Evolutionary conservation across 2,329 filamentous ascomycete species (phyloP).

Genomic region (Ceratocystis eucalypticola): DNA sequence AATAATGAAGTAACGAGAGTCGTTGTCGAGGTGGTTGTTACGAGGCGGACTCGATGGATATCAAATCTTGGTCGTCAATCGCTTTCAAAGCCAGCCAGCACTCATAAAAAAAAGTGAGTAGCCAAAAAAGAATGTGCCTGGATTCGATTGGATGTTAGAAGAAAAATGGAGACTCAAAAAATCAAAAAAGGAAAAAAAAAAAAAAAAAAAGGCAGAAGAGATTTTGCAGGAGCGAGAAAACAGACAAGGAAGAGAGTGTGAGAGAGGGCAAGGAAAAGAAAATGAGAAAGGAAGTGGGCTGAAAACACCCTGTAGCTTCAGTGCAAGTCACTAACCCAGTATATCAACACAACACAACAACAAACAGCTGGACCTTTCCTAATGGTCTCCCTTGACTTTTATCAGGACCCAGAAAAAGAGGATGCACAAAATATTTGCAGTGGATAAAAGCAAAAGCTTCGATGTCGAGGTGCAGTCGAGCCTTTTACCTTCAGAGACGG

Average conservation of each 20-base stretch:
- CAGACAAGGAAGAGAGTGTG: background rate
- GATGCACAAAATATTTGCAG: too few relatives aligned
- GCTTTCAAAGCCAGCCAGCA: background rate
- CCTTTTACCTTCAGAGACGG: background rate
- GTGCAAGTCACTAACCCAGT: background rate
- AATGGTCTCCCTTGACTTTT: too few relatives aligned
- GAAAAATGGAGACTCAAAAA: background rate
- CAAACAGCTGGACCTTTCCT: too few relatives aligned
- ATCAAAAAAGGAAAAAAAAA: background rate
- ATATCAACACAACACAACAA: background rate
- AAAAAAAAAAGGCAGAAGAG: background rate
- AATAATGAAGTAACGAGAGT: background rate
- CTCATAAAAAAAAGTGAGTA: background rate
- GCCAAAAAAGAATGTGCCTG: background rate
- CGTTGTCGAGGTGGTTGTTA: background rate
- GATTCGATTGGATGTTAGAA: background rate
- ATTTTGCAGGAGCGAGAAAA: background rate
- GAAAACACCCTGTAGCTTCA: too few relatives aligned
- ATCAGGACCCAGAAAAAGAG: background rate
- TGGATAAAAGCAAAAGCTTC: background rate
- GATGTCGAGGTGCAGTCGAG: too few relatives aligned
- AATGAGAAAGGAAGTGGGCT: background rate
- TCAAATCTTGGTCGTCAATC: background rate
- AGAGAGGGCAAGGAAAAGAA: background rate
- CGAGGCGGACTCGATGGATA: background rate